Evolutionary conservation across 345 rosid genomes (phyloP).

Genomic region (Boechera divaricarpa): DNA sequence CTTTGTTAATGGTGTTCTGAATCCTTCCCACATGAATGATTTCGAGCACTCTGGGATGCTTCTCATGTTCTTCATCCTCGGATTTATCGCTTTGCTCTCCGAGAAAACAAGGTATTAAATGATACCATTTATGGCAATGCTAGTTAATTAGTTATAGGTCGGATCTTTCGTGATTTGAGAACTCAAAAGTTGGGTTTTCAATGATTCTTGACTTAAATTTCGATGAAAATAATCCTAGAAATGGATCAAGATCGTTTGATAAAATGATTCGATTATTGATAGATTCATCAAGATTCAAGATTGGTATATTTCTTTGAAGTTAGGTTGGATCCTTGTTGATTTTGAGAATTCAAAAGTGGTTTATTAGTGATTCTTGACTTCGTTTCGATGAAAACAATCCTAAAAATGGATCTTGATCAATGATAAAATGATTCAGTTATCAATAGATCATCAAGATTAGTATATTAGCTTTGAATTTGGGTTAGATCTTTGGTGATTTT

Average conservation of each 20-base stretch:
- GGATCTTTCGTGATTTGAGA: conserved; percentile 2
- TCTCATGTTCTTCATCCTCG: conserved; percentile 89
- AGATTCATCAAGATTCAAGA: conserved; percentile 9
- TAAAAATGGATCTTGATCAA: not conserved
- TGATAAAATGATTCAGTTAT: not conserved
- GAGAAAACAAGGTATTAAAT: conserved; percentile 71
- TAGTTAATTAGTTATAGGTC: conserved; percentile 10
- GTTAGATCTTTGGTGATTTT: not conserved
- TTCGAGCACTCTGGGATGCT: conserved; percentile 98
- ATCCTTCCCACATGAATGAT: conserved; percentile 89
- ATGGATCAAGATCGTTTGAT: conserved; percentile 2
- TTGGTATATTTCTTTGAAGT: not conserved
- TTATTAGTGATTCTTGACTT: not conserved
- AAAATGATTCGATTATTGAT: not conserved
- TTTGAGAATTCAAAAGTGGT: not conserved
- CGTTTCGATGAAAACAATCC: not conserved
- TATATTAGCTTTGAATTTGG: conserved; percentile 11
- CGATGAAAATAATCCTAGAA: not conserved
- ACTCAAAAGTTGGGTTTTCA: not conserved
- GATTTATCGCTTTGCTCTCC: conserved; percentile 67
- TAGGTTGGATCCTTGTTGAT: conserved; percentile 2
- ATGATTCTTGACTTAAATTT: not conserved
- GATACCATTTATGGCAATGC: not conserved
- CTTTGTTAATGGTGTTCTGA: conserved; percentile 76
- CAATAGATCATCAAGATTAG: not conserved